Evolutionary conservation across 192 early-diverging fungal genomes (phyloP), one percentile per base, ranked within the genome.

Genomic region (Coemansia sp.): DNA sequence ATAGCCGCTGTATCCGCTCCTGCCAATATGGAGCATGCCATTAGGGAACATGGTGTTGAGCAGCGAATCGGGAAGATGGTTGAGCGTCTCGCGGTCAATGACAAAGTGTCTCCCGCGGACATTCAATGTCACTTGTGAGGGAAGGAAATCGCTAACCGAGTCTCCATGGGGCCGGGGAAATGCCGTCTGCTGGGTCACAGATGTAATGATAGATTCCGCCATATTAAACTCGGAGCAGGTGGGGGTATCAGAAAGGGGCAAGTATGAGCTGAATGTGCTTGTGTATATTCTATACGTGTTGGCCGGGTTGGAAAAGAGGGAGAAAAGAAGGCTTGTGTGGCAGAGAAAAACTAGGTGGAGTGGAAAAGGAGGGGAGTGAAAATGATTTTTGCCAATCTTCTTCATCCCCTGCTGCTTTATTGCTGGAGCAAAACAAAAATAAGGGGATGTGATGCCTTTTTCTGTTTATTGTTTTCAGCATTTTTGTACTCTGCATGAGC

Each of bases 141-240:
- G 80, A 49, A 74, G 61, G 44, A 64, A 77, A 68, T 83, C 80
- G 50, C 68, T 67, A 43, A 59, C 60, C n/a, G 69, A 70, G 55
- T 75, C 80, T 48, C 71, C 76, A 57, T 73, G 75, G 63, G 80
- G 76, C 54, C 94, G 90, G 45, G 61, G 59, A 54, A 80, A 85
- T 61, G 88, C 71, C 2, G 79, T 56, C 54, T 81, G 74, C 61
- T 65, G 58, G 41, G 71, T 71, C 38, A 74, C 79, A 14, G 79
- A 81, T 2, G 79, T 81, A 40, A 81, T 81, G 45, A 76, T 76
- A 38, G 79, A 81, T 48, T 76, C 79, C 60, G 70, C 63, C 74
- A 67, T 69, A 32, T 68, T 45, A 45, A 44, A 61, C 16, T 64
- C 11, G 2, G 8, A 54, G 42, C 13, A 64, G 13, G 44, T 19